Evolutionary conservation across 805 yeast genomes (phyloP).

Genomic region (Wickerhamiella shivajii): DNA sequence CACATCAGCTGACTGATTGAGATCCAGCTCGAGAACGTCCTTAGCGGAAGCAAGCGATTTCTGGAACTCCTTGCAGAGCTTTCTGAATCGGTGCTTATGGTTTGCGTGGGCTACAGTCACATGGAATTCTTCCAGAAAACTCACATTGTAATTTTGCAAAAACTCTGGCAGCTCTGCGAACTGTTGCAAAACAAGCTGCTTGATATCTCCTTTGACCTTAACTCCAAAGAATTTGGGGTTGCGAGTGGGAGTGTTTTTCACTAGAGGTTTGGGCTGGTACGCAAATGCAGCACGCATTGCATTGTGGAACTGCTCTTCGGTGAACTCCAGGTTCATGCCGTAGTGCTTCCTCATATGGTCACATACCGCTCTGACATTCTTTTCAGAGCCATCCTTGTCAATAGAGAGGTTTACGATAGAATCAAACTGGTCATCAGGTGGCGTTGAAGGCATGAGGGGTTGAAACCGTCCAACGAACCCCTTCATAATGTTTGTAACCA

Average conservation of each 20-base stretch:
- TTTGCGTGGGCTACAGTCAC: conserved; percentile 23
- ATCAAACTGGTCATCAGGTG: conserved; percentile 60
- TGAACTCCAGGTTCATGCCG: conserved; percentile 20
- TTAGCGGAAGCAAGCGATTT: conserved; percentile 3
- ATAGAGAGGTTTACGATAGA: conserved; percentile 40
- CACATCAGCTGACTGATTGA: conserved; percentile 25
- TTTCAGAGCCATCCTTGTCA: conserved; percentile 34
- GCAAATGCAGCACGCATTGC: conserved; percentile 41
- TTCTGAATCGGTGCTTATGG: conserved; percentile 6
- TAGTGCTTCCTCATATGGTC: conserved; percentile 28
- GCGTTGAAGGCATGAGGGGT: conserved; percentile 30
- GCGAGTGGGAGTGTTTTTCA: too few species aligned
- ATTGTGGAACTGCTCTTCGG: conserved; percentile 21
- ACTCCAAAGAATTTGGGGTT: too few species aligned
- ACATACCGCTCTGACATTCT: conserved; percentile 35
- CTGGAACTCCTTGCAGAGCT: conserved; percentile 6
- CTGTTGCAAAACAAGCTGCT: conserved; percentile 16
- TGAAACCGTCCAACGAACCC: conserved; percentile 64
- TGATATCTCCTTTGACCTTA: conserved; percentile 19
- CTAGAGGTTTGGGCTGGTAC: conserved; percentile 39
- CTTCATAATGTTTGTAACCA: conserved; percentile 48
- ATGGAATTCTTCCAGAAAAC: conserved; percentile 19
- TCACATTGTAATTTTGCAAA: too few species aligned
- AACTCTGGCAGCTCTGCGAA: too few species aligned
- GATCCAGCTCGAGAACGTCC: conserved; percentile 9